Percentiles rank a stretch among this genome's conserved stretches.
phyloP scores from a whole-genome alignment of 2,329 filamentous ascomycete genomes.

The Botrytis squamosa region DNA sequence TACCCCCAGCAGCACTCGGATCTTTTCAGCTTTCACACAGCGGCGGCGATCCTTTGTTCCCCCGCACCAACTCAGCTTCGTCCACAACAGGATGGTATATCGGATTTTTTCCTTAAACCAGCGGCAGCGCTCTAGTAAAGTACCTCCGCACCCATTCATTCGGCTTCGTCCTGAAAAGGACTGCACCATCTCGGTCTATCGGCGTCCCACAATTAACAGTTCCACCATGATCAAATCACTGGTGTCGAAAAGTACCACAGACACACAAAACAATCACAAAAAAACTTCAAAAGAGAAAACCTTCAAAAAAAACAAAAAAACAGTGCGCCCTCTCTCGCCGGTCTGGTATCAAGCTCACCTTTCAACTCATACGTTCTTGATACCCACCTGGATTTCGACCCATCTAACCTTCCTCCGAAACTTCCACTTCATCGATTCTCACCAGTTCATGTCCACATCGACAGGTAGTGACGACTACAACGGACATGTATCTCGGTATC shows the following conservation, averaged over 20 bases:
- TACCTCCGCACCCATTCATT: background rate
- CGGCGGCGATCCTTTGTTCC: background rate
- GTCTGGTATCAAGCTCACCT: background rate
- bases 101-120: background rate
- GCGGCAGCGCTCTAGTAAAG: slow-evolving; percentile 1
- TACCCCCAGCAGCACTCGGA: background rate
- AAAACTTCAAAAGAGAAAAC: background rate
- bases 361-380: background rate
- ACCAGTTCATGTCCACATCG: background rate
- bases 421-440: background rate
- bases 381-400: background rate
- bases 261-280: background rate
- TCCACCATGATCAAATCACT: background rate
- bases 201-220: background rate
- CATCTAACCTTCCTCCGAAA: too few relatives aligned
- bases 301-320: background rate
- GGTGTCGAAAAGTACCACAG: background rate
- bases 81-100: background rate
- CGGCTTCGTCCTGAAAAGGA: background rate
- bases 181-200: background rate
- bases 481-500: slow-evolving; percentile 1
- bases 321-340: background rate
- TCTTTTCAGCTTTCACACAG: background rate
- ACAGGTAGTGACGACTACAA: slow-evolving; percentile 16
- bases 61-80: background rate